A percentile compares a stretch with the other conserved stretches of the same genome.
These are phyloP conservation scores for Aspergillus bridgeri DNA, from an alignment of 495 filamentous ascomycete genomes.

Conservation along the genomic window DNA sequence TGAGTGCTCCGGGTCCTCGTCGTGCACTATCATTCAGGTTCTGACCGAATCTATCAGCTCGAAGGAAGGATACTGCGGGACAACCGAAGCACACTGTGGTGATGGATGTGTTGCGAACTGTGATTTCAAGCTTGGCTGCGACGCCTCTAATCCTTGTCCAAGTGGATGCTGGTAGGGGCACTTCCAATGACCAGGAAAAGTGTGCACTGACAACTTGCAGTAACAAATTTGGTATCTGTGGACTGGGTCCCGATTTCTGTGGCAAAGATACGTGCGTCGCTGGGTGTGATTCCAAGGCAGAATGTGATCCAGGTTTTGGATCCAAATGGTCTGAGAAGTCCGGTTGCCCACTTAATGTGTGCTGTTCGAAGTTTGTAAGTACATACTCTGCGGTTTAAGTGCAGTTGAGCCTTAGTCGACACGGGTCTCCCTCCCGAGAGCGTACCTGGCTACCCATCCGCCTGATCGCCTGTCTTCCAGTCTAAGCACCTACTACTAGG, in stretches of 20 bases:
- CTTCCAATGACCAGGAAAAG: too few species aligned
- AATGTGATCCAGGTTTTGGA: conserved; percentile 1
- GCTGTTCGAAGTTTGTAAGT: background rate
- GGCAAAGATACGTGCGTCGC: background rate
- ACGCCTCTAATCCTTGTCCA: conserved; percentile 14
- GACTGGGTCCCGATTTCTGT: conserved; percentile 19
- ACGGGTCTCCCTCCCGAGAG: too few species aligned
- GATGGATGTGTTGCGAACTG: background rate
- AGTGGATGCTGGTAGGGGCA: conserved; percentile 17
- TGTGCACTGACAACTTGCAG: too few species aligned
- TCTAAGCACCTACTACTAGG: too few species aligned
- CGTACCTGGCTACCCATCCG: too few species aligned
- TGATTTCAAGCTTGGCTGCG: conserved; percentile 7
- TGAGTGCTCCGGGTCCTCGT: too few species aligned
- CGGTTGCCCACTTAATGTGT: background rate
- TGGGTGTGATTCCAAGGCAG: background rate
- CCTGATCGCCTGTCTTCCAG: too few species aligned
- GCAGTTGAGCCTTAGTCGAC: too few species aligned
- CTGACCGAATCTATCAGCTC: background rate
- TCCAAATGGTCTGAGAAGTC: background rate
- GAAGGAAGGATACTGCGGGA: conserved; percentile 1
- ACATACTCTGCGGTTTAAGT: too few species aligned
- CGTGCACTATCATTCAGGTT: too few species aligned
- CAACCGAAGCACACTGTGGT: background rate
- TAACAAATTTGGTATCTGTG: conserved; percentile 21